Conservation (phyloP, 768 basidiomycete species). For the Boletus huronensis region DNA sequence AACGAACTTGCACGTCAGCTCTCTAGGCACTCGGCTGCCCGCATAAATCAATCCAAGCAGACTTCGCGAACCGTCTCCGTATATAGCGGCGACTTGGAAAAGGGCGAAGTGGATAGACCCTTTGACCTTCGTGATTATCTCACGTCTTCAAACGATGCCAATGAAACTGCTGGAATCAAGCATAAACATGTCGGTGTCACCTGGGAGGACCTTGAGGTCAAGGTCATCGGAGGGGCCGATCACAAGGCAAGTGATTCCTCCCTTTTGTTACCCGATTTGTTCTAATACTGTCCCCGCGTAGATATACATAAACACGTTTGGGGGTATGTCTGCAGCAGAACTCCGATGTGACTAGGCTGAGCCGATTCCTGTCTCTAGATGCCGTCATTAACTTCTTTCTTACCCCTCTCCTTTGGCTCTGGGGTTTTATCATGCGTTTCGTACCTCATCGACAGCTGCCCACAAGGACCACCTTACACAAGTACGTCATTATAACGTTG, state of each 20-base stretch:
- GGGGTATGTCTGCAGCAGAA: conserved; percentile 38
- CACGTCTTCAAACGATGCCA: conserved; percentile 61
- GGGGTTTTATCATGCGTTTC: conserved; percentile 38
- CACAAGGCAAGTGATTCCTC: conserved; percentile 44
- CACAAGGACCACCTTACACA: conserved; percentile 57
- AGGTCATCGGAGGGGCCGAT: conserved; percentile 52
- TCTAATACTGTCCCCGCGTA: not conserved
- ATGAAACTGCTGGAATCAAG: conserved; percentile 61
- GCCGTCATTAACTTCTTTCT: conserved; percentile 53
- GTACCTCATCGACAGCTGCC: conserved; percentile 37
- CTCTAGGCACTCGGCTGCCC: conserved; percentile 11
- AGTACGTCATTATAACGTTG: conserved; percentile 34
- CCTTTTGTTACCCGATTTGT: not conserved
- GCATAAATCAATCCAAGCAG: conserved; percentile 11
- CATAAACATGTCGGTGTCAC: conserved; percentile 75
- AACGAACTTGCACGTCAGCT: conserved; percentile 47
- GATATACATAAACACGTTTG: conserved; percentile 60
- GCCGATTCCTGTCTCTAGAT: conserved; percentile 31
- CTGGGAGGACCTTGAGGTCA: conserved; percentile 68
- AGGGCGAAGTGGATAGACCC: conserved; percentile 35
- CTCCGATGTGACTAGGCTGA: not conserved
- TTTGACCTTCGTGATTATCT: conserved; percentile 72
- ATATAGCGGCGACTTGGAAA: conserved; percentile 36
- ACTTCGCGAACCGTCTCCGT: conserved; percentile 25
- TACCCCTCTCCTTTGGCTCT: conserved; percentile 47